Percentiles rank a stretch among this genome's conserved stretches.
phyloP scores from a whole-genome alignment of 2,329 filamentous ascomycete species.

The Botrytis deweyae region DNA sequence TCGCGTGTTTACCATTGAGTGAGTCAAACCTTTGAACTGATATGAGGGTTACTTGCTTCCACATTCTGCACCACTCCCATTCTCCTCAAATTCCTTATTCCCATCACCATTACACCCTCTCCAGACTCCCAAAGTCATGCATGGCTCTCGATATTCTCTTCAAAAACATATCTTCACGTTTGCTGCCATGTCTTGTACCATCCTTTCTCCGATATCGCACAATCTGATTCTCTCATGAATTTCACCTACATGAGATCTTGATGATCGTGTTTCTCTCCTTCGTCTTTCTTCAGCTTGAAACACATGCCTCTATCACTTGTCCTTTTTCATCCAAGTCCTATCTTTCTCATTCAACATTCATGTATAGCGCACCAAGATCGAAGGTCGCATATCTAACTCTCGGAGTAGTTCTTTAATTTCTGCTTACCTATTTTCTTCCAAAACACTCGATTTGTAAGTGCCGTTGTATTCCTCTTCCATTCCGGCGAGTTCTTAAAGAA shows the following conservation, averaged over 20 bases:
- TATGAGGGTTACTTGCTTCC: not conserved
- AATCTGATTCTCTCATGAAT: not conserved
- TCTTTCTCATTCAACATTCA: not conserved
- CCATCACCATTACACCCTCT: not conserved
- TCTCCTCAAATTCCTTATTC: not conserved
- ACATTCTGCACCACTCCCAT: not conserved
- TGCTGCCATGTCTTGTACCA: not conserved
- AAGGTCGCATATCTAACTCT: not conserved
- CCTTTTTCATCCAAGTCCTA: not conserved
- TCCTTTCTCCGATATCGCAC: not conserved
- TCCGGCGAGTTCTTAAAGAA: not conserved
- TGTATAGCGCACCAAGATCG: not conserved
- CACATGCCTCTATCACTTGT: not conserved
- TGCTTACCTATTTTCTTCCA: not conserved
- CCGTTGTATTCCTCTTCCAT: not conserved
- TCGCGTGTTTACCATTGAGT: not conserved
- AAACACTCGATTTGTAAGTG: not conserved
- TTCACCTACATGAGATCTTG: not conserved
- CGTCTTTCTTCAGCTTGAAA: not conserved
- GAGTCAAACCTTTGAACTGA: not conserved
- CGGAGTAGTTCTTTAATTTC: not conserved
- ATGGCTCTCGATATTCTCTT: not conserved
- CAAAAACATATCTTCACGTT: not conserved
- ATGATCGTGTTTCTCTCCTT: not conserved
- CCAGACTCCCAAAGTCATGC: too few relatives aligned